Evolutionary conservation across 495 filamentous ascomycete genomes (phyloP), one percentile per base, ranked within the genome.

Genomic region (Penicillium simplicissimum): DNA sequence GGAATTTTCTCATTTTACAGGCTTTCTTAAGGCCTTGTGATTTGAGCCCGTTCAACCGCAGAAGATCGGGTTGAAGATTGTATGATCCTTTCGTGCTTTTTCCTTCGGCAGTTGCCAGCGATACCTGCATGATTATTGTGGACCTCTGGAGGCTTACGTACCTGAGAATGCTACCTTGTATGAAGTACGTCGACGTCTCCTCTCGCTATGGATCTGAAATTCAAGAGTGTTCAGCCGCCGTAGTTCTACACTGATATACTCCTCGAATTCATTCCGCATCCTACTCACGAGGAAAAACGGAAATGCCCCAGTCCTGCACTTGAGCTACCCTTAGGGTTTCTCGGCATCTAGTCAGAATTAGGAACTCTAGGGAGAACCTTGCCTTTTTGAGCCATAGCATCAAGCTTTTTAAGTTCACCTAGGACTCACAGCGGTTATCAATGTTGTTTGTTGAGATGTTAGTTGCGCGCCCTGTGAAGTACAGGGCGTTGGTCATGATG

Each of bases 191-290:
- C 1, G 61, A 62, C 33, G 53, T 57, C 54, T 77, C 72, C 3
- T 75, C 61, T 3, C 67, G 3, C 49, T 54, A 52, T 77, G 86
- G 66, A 89, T 89, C n/a, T 79, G 70, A 61, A 85, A 88, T 14
- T 81, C 86, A 8, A 86, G 82, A 11, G 80, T 77, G 68, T 88
- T 88, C 62, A 36, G 57, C 54, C 19, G 57, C 52, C 17, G 66
- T 71, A 21, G 78, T 77, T 7, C 83, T 14, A 89, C 83, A 4
- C 79, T 83, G 64, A 90, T 89, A 69, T 89, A 87, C 4, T 0
- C 87, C 86, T 4, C 79, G 77, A 66, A 87, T 82, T 31, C 88
- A 86, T 71, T 89, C 86, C n/a, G 81, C 85, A 70, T 82, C 88
- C 31, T 84, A 84, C 57, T 75, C 74, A 35, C 81, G 75, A 0